phyloP scores from a whole-genome alignment of 805 yeast species.

The Metschnikowia borealis region DNA sequence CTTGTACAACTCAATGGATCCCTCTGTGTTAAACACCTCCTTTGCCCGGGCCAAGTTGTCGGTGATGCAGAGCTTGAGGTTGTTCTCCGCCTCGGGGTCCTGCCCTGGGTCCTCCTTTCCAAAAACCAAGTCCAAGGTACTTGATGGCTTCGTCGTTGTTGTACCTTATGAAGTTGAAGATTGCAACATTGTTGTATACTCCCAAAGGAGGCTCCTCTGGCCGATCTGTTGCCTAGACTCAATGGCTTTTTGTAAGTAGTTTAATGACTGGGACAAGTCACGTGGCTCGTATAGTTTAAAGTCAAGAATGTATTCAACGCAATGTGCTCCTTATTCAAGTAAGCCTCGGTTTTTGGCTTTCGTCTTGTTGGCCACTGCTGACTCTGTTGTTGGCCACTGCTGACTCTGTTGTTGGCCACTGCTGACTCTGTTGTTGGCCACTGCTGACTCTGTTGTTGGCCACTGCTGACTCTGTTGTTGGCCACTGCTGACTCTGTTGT shows the following conservation, averaged over 20 bases:
- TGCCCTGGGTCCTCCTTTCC: slow-evolving; percentile 30
- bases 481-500: too few species aligned
- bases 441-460: too few species aligned
- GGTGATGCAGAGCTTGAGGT: slow-evolving; percentile 28
- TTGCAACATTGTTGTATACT: slow-evolving; percentile 80
- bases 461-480: too few species aligned
- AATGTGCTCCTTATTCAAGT: slow-evolving; percentile 49
- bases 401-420: too few species aligned
- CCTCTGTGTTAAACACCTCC: slow-evolving; percentile 41
- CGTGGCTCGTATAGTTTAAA: slow-evolving; percentile 64
- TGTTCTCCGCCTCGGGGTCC: slow-evolving; percentile 34
- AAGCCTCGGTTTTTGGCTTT: slow-evolving; percentile 20
- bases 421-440: too few species aligned
- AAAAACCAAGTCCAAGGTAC: slow-evolving; percentile 49
- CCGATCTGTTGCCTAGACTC: slow-evolving; percentile 42
- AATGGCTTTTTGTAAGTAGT: slow-evolving; percentile 56
- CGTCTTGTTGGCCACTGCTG: slow-evolving; percentile 21
- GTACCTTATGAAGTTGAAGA: slow-evolving; percentile 65
- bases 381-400: too few species aligned
- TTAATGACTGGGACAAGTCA: slow-evolving; percentile 64
- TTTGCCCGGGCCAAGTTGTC: slow-evolving; percentile 77
- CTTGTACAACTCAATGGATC: slow-evolving; percentile 48
- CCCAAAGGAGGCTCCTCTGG: slow-evolving; percentile 52
- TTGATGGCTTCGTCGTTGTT: slow-evolving; percentile 55
- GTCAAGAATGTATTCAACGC: slow-evolving; percentile 62